A percentile compares a stretch with the other conserved stretches of the same genome.
phyloP scores from a whole-genome alignment of 2,329 filamentous ascomycete genomes.

The Hansfordia pulvinata region DNA sequence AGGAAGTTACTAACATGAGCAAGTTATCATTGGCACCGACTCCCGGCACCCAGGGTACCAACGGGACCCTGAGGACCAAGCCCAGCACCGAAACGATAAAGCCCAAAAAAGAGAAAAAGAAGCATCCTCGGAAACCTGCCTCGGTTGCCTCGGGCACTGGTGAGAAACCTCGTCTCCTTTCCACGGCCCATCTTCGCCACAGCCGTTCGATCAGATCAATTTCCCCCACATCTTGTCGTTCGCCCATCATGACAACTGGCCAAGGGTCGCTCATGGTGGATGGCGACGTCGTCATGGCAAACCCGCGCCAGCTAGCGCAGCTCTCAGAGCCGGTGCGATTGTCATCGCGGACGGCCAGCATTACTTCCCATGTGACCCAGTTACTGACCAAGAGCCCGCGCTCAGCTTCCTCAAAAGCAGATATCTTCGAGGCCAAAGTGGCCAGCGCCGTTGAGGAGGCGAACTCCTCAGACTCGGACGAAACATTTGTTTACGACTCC shows the following conservation, averaged over 20 bases:
- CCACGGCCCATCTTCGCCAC: slow-evolving; percentile 22
- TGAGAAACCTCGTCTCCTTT: slow-evolving; percentile 32
- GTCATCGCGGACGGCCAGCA: slow-evolving; percentile 15
- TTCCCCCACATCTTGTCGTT: slow-evolving; percentile 16
- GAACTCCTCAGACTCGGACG: slow-evolving; percentile 92
- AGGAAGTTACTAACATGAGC: slow-evolving; percentile 84
- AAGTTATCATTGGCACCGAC: slow-evolving; percentile 61
- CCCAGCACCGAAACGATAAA: slow-evolving; percentile 92
- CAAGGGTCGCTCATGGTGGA: slow-evolving; percentile 21
- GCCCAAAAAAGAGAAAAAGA: slow-evolving; percentile 88
- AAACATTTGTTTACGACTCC: slow-evolving; percentile 98
- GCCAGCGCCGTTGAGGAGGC: slow-evolving; percentile 92
- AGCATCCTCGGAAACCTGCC: slow-evolving; percentile 59
- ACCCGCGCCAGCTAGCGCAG: slow-evolving; percentile 9
- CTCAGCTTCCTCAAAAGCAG: slow-evolving; percentile 82
- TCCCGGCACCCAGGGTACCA: slow-evolving; percentile 48
- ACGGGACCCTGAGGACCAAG: slow-evolving; percentile 69
- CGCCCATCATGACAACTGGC: slow-evolving; percentile 20
- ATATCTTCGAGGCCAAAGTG: slow-evolving; percentile 95
- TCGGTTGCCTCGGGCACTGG: slow-evolving; percentile 58
- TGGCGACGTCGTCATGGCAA: slow-evolving; percentile 13
- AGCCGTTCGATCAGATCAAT: slow-evolving; percentile 24
- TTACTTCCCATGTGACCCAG: slow-evolving; percentile 24
- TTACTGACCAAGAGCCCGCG: slow-evolving; percentile 27
- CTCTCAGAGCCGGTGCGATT: no score